Conservation (phyloP, 163 green algal genomes). For the Scenedesmus sp. region DNA sequence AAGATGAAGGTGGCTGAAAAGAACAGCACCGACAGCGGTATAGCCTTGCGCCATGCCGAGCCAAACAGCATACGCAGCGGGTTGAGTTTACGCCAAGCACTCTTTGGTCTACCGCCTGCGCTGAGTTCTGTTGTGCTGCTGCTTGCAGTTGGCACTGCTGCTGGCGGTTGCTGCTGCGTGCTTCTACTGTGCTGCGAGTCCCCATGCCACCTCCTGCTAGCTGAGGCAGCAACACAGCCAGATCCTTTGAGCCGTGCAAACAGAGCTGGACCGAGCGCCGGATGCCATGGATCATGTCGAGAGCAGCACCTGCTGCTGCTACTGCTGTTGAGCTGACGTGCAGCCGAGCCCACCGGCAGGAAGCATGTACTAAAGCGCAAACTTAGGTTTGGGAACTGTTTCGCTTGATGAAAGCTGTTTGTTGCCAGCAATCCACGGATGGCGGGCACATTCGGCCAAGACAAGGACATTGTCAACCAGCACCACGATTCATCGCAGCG, state of each 20-base stretch:
- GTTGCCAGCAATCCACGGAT: too few species aligned
- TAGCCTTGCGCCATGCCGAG: conserved; percentile 12
- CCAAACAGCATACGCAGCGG: not conserved
- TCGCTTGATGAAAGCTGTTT: too few species aligned
- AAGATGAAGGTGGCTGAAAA: conserved; percentile 35
- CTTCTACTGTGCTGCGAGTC: not conserved
- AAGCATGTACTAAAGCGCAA: too few species aligned
- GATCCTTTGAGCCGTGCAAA: too few species aligned
- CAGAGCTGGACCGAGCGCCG: not conserved
- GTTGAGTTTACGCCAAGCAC: not conserved
- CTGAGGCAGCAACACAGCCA: not conserved
- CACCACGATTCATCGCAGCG: too few species aligned
- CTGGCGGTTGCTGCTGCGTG: not conserved
- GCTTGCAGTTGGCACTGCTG: not conserved
- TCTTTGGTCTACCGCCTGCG: not conserved
- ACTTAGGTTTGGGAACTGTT: too few species aligned
- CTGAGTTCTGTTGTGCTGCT: not conserved
- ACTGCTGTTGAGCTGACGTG: too few species aligned
- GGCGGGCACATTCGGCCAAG: too few species aligned
- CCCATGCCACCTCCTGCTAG: not conserved
- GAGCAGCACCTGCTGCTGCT: not conserved
- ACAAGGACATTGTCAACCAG: too few species aligned
- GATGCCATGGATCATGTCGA: not conserved
- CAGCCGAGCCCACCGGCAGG: too few species aligned
- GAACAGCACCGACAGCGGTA: conserved; percentile 35